A percentile compares a stretch with the other conserved stretches of the same genome.
These are phyloP conservation scores for Citrus sp. DNA, from an alignment of 345 rosid species.

Conservation along the genomic window DNA sequence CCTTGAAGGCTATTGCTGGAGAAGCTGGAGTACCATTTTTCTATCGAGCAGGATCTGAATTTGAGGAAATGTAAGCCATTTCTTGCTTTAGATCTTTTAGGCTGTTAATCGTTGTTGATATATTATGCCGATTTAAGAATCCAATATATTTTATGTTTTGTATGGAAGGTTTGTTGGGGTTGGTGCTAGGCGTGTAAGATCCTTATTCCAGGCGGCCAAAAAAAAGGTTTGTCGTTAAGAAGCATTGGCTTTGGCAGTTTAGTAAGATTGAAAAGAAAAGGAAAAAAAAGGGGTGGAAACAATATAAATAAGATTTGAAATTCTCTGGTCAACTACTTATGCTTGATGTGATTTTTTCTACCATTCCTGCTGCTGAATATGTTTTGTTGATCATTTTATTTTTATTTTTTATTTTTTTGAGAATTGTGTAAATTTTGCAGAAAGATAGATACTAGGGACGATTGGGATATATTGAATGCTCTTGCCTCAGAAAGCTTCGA, in stretches of 20 bases:
- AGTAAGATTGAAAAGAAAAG: not conserved
- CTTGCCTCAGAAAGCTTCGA: not conserved
- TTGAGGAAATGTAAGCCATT: conserved; percentile 93
- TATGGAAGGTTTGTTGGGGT: conserved; percentile 95
- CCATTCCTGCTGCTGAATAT: not conserved
- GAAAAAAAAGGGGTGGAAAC: not conserved
- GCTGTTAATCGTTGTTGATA: not conserved
- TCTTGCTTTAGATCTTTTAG: not conserved
- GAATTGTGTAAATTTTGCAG: not conserved
- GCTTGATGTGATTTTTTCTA: not conserved
- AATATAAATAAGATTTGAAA: not conserved
- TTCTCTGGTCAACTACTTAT: not conserved
- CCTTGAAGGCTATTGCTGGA: conserved; percentile 94
- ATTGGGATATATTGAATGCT: not conserved
- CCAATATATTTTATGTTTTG: conserved; percentile 11
- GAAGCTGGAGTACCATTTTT: conserved; percentile 99
- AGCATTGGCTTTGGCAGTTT: not conserved
- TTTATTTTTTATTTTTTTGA: not conserved
- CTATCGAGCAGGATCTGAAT: conserved; percentile 99
- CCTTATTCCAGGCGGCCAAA: conserved; percentile 95
- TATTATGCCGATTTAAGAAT: not conserved
- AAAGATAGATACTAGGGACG: not conserved
- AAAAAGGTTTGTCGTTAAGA: conserved; percentile 56
- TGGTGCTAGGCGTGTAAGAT: conserved; percentile 95
- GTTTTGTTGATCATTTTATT: not conserved